Base-by-base conservation (phyloP, 1,139 yeast species). In the Geotrichum klebahnii region DNA sequence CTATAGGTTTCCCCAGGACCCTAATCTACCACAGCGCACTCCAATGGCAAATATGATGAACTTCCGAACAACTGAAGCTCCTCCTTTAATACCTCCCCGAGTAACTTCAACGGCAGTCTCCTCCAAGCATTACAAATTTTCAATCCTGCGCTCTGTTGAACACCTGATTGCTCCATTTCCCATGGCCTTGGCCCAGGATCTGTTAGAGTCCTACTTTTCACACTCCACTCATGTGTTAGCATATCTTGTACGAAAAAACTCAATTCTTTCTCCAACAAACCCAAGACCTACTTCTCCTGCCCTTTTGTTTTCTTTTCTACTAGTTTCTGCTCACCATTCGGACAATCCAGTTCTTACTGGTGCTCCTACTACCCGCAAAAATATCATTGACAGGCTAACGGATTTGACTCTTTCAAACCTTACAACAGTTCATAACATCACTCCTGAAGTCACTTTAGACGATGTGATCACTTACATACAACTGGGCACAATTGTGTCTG, bases 401-500 rank as follows among this genome's bases (percentile, higher is more conserved):
- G 65, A 61, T 35, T 55, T 64, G 29, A 64, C 67, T 2, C 57
- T 64, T 17, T 53, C 59, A 3, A 57, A 61, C 37, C 54, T 65
- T 14, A 61, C 63, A 56, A 39, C 55, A 47, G 51, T 64, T 53
- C 52, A 66, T 65, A 35, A 61, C 28, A 47, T 56, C 49, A 53
- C 58, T 5, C 62, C 65, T 9, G 67, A 46, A 17, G 42, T 41
- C 10, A 46, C 46, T 61, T 57, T 40, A 49, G 76, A 72, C 55
- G 76, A 71, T 46, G 67, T 70, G 10, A 61, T 72, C 14, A 65
- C 72, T 1, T 61, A 64, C 33, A 59, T 67, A 9, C 74, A 71
- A 51, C 59, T 72, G 16, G 72, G 72, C 2, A 70, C 71, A 14
- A 61, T 69, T 19, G 69, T 69, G 52, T 71, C 74, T 1, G 70